Evolutionary conservation across 345 rosid genomes (phyloP).

Genomic region (Eucalyptus pauciflora): DNA sequence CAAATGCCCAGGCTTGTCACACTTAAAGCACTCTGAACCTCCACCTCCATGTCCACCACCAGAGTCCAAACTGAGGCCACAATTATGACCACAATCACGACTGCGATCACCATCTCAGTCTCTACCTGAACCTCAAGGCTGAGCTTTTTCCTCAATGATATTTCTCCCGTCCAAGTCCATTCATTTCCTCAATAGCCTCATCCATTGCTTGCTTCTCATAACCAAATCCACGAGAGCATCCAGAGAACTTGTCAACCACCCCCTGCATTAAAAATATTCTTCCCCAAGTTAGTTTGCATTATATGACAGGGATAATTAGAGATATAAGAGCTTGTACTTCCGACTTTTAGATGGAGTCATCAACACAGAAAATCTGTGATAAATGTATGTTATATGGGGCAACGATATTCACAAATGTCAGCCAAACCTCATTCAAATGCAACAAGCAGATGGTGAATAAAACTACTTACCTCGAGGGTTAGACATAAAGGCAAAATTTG

Average conservation of each 20-base stretch:
- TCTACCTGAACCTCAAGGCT: slow-evolving; percentile 65
- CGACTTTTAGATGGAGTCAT: no score
- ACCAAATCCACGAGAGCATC: background rate
- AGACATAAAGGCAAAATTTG: slow-evolving; percentile 70
- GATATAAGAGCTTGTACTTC: background rate
- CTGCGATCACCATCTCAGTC: slow-evolving; percentile 53
- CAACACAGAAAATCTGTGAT: background rate
- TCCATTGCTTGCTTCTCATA: slow-evolving; percentile 51
- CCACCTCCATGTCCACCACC: slow-evolving; percentile 47
- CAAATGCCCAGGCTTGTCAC: slow-evolving; percentile 95
- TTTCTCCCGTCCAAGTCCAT: slow-evolving; percentile 20
- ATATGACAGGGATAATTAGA: no score
- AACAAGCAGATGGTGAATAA: background rate
- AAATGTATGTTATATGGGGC: background rate
- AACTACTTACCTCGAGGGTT: slow-evolving; percentile 48
- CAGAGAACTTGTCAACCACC: background rate
- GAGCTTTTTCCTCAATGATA: slow-evolving; percentile 81
- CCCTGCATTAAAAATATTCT: background rate
- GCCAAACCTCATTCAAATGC: background rate
- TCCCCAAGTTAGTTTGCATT: background rate
- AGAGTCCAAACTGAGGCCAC: slow-evolving; percentile 21
- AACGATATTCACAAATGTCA: background rate
- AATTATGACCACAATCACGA: slow-evolving; percentile 46
- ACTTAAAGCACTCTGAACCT: slow-evolving; percentile 60
- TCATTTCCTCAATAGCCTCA: slow-evolving; percentile 77